Percentiles rank a stretch among this genome's conserved stretches.
These are phyloP conservation scores for Globisporangium abappressorium DNA, from an alignment of 352 stramenopile genomes.

Conservation along the genomic window DNA sequence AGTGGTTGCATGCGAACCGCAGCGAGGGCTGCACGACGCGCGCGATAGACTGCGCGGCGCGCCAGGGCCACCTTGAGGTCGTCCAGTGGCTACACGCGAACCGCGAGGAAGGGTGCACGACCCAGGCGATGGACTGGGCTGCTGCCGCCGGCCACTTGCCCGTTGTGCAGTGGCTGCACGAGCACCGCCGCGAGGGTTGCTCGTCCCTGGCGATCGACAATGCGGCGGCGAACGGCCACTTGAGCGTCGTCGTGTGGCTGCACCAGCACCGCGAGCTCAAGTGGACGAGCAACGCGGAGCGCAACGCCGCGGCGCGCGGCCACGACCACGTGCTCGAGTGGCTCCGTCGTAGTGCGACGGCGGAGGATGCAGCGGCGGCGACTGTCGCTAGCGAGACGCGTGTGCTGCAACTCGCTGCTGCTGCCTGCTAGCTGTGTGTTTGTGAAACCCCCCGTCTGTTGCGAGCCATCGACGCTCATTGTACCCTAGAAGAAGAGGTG, in stretches of 20 bases:
- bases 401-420: neutral
- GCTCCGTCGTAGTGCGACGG: neutral
- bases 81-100: conserved; percentile 59
- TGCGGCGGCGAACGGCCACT: conserved; percentile 5
- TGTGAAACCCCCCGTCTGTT: too few relatives aligned
- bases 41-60: conserved; percentile 14
- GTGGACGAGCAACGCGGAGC: conserved; percentile 9
- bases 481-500: neutral
- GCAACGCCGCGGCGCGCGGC: neutral
- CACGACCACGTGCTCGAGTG: conserved; percentile 9
- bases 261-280: neutral
- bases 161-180: conserved; percentile 61
- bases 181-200: conserved; percentile 44
- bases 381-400: neutral
- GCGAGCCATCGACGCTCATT: neutral
- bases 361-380: too few relatives aligned
- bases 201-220: conserved; percentile 9
- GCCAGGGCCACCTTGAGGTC: conserved; percentile 10
- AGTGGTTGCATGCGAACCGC: conserved; percentile 14
- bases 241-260: conserved; percentile 11
- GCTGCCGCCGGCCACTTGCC: conserved; percentile 52
- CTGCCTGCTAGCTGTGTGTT: neutral
- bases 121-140: conserved; percentile 65
- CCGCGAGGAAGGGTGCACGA: conserved; percentile 52
- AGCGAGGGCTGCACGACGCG: conserved; percentile 11